Conservation (phyloP, 1,284 basidiomycete species). For the Rhodotorula sp. region DNA sequence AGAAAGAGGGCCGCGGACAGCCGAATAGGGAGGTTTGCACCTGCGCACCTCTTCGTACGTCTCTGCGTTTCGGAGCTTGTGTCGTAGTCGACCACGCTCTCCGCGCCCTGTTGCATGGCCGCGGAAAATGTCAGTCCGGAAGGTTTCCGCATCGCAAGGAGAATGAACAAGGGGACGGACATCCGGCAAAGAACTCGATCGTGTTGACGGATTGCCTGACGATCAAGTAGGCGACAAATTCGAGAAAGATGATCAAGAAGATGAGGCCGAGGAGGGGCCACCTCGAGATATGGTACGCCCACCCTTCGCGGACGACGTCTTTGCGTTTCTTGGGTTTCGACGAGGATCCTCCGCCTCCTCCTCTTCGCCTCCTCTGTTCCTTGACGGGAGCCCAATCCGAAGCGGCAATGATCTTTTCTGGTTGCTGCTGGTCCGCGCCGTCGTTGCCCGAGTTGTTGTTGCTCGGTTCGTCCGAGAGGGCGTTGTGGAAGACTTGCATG, state of each 20-base stretch:
- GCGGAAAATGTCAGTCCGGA: not conserved
- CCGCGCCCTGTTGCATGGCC: constrained; percentile 65
- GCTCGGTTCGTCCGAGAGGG: constrained; percentile 26
- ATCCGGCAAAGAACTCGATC: constrained; percentile 86
- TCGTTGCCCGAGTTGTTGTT: not conserved
- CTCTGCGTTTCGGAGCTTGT: constrained; percentile 67
- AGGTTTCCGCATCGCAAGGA: constrained; percentile 13
- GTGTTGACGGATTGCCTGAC: constrained; percentile 88
- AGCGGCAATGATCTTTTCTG: constrained; percentile 75
- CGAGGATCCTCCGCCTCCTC: not conserved
- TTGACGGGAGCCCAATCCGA: constrained; percentile 93
- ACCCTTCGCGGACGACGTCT: constrained; percentile 60
- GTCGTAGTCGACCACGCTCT: constrained; percentile 71
- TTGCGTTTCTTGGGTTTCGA: constrained; percentile 50
- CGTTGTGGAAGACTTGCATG: constrained; percentile 36
- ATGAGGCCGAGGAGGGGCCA: constrained; percentile 90
- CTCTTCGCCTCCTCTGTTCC: constrained; percentile 60
- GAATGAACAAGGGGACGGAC: constrained; percentile 54
- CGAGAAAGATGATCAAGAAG: constrained; percentile 75
- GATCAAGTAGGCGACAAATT: constrained; percentile 79
- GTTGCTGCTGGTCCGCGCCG: not conserved
- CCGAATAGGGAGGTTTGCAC: not conserved
- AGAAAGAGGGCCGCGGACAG: too few species aligned
- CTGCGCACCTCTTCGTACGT: constrained; percentile 60
- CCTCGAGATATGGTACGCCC: constrained; percentile 73